Conservation (phyloP, 2,329 filamentous ascomycete species). For the Alternaria atra region DNA sequence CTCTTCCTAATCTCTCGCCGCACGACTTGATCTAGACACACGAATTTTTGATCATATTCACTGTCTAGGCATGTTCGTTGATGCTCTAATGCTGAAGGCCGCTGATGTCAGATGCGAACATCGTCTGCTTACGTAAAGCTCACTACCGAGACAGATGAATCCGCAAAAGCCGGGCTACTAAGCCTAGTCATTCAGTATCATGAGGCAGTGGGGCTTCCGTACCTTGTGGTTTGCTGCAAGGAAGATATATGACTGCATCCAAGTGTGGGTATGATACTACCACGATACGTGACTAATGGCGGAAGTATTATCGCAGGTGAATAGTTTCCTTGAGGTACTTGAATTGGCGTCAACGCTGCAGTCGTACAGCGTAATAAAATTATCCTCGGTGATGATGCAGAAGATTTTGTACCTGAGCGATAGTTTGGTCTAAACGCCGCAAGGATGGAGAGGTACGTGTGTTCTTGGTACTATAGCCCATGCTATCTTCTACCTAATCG, state of each 20-base stretch:
- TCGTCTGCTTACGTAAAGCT: slow-evolving; percentile 63
- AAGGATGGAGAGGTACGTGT: slow-evolving; percentile 66
- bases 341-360: slow-evolving; percentile 77
- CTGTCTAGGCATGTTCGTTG: too few species aligned
- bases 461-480: not conserved
- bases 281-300: slow-evolving; percentile 72
- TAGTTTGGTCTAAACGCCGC: slow-evolving; percentile 65
- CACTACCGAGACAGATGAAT: slow-evolving; percentile 68
- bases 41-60: too few species aligned
- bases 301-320: slow-evolving; percentile 70
- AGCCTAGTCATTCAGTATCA: slow-evolving; percentile 53
- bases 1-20: not conserved
- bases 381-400: slow-evolving; percentile 72
- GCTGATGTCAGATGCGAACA: slow-evolving; percentile 60
- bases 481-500: not conserved
- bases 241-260: slow-evolving; percentile 80
- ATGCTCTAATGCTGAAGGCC: too few species aligned
- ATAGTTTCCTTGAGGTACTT: slow-evolving; percentile 71
- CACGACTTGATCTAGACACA: not conserved
- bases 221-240: slow-evolving; percentile 78
- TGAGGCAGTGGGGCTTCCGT: slow-evolving; percentile 72
- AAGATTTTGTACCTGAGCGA: slow-evolving; percentile 72
- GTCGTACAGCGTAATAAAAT: slow-evolving; percentile 72
- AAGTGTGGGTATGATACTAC: slow-evolving; percentile 73
- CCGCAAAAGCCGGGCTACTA: slow-evolving; percentile 57